phyloP scores from a whole-genome alignment of 208 protist species.

The Blechomonas ayalai region DNA sequence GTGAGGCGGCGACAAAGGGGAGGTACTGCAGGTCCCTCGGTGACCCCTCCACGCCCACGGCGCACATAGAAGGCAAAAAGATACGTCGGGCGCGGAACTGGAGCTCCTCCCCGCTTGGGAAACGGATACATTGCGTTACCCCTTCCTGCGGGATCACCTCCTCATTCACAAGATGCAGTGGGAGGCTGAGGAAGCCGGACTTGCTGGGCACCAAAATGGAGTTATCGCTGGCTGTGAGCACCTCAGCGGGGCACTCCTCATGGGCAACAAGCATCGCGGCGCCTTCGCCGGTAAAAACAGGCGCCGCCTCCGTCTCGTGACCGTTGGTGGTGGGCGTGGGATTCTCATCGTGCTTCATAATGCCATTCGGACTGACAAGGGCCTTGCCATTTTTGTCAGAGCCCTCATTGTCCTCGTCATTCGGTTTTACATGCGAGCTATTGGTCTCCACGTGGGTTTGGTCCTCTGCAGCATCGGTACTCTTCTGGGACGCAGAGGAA shows the following conservation, averaged over 20 bases:
- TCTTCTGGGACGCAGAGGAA: conserved; percentile 4
- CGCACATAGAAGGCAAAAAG: conserved; percentile 28
- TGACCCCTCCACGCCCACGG: conserved; percentile 12
- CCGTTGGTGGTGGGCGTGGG: no score
- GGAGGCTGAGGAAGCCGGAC: conserved; percentile 28
- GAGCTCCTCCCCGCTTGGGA: conserved; percentile 31
- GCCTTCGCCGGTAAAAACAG: no score
- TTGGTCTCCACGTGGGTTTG: conserved; percentile 2
- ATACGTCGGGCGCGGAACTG: conserved; percentile 32
- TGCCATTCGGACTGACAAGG: no score
- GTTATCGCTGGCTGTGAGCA: conserved; percentile 3
- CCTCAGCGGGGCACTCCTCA: no score
- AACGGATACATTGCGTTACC: conserved; percentile 22
- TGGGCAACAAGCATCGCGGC: no score
- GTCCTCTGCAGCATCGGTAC: conserved; percentile 5
- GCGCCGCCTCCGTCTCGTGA: no score
- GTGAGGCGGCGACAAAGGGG: no score
- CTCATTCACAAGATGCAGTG: conserved; percentile 29
- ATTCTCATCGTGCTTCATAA: no score
- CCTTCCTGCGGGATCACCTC: conserved; percentile 26
- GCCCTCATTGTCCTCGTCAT: conserved; percentile 3
- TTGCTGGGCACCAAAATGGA: conserved; percentile 14
- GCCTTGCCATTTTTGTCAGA: no score
- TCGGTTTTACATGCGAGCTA: conserved; percentile 1
- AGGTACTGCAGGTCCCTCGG: no score